Conservation (phyloP, 805 yeast species). For the Cyberlindnera lachancei region DNA sequence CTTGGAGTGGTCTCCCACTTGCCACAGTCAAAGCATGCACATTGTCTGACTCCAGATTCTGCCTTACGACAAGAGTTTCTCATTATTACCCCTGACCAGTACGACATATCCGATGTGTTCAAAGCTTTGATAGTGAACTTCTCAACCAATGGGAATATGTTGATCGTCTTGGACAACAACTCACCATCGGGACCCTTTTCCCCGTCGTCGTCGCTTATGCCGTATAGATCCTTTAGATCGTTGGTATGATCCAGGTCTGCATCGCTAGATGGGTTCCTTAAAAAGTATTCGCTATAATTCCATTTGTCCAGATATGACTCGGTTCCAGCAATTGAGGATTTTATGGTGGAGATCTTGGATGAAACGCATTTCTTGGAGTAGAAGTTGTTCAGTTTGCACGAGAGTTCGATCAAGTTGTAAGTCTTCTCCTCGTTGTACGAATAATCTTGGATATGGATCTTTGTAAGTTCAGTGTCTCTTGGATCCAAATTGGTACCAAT, state of each 20-base stretch:
- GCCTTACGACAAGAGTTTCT: constrained; percentile 91
- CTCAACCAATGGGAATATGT: constrained; percentile 87
- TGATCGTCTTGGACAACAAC: constrained; percentile 28
- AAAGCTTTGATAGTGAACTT: constrained; percentile 65
- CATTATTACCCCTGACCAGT: constrained; percentile 98
- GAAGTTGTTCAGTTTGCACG: constrained; percentile 14
- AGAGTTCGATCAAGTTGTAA: constrained; percentile 10
- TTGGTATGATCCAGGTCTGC: not conserved
- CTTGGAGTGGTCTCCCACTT: constrained; percentile 88
- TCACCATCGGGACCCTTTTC: not conserved
- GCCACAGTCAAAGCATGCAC: constrained; percentile 91
- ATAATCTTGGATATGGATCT: constrained; percentile 2
- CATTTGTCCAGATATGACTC: constrained; percentile 29
- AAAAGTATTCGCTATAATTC: constrained; percentile 36
- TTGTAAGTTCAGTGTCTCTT: too few species aligned
- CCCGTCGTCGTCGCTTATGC: not conserved
- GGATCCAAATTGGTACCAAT: too few species aligned
- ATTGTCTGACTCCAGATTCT: constrained; percentile 86
- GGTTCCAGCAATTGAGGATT: constrained; percentile 2
- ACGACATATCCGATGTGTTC: constrained; percentile 73
- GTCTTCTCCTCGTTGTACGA: constrained; percentile 11
- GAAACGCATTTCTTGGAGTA: constrained; percentile 9
- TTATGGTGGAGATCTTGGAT: constrained; percentile 5
- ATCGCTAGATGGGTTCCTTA: constrained; percentile 1
- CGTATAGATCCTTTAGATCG: too few species aligned